Percentiles rank a stretch among this genome's conserved stretches.
Evolutionary conservation across 257 asterid genomes (phyloP).

Genomic region (Leonotis leonurus): DNA sequence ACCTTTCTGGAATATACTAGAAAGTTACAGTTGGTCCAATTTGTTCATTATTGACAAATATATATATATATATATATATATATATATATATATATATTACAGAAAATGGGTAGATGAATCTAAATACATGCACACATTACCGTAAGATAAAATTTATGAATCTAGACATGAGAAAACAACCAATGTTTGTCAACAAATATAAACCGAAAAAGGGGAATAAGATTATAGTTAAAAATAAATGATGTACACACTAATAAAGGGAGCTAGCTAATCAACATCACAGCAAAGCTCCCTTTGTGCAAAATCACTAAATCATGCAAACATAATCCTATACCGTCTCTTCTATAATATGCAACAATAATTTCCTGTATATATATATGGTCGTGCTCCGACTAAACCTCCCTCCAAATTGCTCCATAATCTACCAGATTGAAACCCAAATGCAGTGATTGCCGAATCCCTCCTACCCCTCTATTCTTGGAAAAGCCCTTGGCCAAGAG

Average conservation of each 20-base stretch:
- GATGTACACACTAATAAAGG: slow-evolving; percentile 9
- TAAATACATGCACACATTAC: no score
- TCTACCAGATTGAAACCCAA: no score
- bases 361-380: background rate
- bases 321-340: slow-evolving; percentile 5
- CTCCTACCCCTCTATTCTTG: slow-evolving; percentile 12
- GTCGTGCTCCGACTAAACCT: background rate
- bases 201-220: background rate
- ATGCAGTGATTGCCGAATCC: no score
- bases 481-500: background rate
- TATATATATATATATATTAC: no score
- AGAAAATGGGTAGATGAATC: no score
- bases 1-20: no score
- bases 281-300: slow-evolving; percentile 13
- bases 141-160: no score
- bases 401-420: background rate
- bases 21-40: no score
- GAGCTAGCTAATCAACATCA: slow-evolving; percentile 5
- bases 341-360: slow-evolving; percentile 23
- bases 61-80: no score
- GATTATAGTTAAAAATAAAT: slow-evolving; percentile 3
- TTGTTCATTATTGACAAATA: no score
- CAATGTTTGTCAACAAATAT: slow-evolving; percentile 8
- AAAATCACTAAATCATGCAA: background rate
- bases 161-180: slow-evolving; percentile 8